Evolutionary conservation across 2,329 filamentous ascomycete species (phyloP).

Genomic region (Aspergillaceae sp.): DNA sequence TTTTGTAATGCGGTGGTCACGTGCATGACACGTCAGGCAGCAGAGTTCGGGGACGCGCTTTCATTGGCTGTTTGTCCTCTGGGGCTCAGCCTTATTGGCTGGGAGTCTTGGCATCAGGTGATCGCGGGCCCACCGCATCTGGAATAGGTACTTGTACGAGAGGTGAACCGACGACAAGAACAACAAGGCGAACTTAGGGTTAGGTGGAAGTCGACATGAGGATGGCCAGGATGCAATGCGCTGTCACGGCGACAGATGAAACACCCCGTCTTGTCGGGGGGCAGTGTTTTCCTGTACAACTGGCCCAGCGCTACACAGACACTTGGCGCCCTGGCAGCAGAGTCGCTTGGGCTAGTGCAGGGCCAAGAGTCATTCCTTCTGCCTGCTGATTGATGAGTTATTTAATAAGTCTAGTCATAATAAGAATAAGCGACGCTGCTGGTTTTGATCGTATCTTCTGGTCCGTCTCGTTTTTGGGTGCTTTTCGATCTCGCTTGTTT

Average conservation of each 20-base stretch:
- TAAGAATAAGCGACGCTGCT: too few relatives aligned
- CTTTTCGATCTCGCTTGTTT: not conserved
- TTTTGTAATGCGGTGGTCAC: not conserved
- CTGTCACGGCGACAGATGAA: not conserved
- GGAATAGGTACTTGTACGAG: not conserved
- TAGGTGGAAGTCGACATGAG: too few relatives aligned
- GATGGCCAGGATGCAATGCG: too few relatives aligned
- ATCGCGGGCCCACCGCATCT: not conserved
- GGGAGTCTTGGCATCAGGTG: not conserved
- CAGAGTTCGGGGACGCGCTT: not conserved
- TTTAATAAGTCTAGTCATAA: too few relatives aligned
- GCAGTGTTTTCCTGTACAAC: not conserved
- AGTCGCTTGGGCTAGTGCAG: not conserved
- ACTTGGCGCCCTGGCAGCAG: not conserved
- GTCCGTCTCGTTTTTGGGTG: not conserved
- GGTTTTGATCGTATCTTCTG: not conserved
- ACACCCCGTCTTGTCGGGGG: not conserved
- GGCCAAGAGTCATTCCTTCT: conserved; percentile 12
- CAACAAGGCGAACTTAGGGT: too few relatives aligned
- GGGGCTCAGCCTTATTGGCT: not conserved
- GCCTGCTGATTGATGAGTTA: conserved; percentile 1
- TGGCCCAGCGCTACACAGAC: not conserved
- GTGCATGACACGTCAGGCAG: not conserved
- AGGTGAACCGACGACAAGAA: not conserved
- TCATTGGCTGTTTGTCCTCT: not conserved